These are phyloP conservation scores for Botrytis fabae DNA, from an alignment of 2,329 filamentous ascomycete species.

Conservation along the genomic window DNA sequence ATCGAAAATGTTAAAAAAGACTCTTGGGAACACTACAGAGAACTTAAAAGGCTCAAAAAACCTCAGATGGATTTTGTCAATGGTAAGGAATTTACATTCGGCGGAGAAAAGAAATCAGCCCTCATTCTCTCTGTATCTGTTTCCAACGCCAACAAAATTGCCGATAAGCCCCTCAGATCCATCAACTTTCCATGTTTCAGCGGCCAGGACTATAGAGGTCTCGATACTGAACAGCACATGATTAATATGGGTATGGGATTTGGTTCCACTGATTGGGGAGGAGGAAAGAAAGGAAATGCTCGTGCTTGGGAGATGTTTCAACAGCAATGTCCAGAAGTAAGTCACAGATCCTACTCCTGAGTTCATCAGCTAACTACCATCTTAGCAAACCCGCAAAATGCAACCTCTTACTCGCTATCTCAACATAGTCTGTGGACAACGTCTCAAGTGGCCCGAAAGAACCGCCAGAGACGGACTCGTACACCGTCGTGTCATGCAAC, in stretches of 20 bases:
- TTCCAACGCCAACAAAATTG: not conserved
- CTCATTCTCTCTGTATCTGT: constrained; percentile 3
- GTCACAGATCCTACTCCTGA: not conserved
- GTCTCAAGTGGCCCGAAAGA: not conserved
- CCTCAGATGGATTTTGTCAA: not conserved
- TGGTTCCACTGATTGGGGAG: constrained; percentile 5
- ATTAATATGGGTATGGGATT: constrained; percentile 7
- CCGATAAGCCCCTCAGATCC: not conserved
- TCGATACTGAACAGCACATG: not conserved
- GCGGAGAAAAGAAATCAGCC: not conserved
- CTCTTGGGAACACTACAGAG: constrained; percentile 1
- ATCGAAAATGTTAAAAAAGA: not conserved
- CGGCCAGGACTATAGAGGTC: constrained; percentile 7
- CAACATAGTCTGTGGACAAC: constrained; percentile 14
- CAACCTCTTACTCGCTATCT: constrained; percentile 9
- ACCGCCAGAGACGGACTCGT: not conserved
- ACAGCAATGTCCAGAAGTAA: constrained; percentile 12
- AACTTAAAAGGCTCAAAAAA: not conserved
- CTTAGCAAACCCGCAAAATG: not conserved
- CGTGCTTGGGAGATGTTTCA: constrained; percentile 5
- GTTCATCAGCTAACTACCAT: not conserved
- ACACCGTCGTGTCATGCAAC: not conserved
- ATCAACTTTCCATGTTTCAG: constrained; percentile 10
- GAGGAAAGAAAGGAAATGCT: not conserved
- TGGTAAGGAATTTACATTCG: not conserved